Evolutionary conservation across 1,139 yeast species (phyloP).

Genomic region (Nakaseomyces glabratus): DNA sequence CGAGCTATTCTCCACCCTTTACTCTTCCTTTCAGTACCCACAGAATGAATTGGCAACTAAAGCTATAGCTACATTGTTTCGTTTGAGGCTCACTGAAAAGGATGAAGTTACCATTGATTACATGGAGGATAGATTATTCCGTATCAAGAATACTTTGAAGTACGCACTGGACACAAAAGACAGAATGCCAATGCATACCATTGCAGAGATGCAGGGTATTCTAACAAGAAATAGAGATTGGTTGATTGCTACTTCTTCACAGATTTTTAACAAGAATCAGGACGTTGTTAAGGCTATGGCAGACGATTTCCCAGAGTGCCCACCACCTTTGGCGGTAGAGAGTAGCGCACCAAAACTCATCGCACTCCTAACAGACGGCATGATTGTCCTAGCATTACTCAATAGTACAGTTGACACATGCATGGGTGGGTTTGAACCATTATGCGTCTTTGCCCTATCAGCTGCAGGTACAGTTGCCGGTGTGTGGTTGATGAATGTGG

Average conservation of each 20-base stretch:
- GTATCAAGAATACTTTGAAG: constrained; percentile 4
- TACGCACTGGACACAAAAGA: neutral
- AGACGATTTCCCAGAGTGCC: constrained; percentile 3
- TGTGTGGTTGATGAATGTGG: neutral
- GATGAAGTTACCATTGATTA: neutral
- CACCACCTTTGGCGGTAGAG: constrained; percentile 1
- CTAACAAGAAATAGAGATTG: constrained; percentile 1
- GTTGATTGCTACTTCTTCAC: neutral
- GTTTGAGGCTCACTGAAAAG: neutral
- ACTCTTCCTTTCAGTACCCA: neutral
- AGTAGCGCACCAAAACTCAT: neutral
- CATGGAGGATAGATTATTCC: constrained; percentile 2
- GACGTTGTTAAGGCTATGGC: neutral
- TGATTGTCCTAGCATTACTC: neutral
- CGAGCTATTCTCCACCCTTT: neutral
- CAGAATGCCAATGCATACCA: constrained; percentile 1
- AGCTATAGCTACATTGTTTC: neutral
- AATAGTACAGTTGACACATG: constrained; percentile 2
- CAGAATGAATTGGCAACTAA: neutral
- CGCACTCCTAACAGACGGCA: neutral
- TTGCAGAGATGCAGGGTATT: neutral
- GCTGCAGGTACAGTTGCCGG: neutral
- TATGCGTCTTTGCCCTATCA: neutral
- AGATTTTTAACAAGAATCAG: neutral
- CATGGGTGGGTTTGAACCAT: constrained; percentile 3